Conservation (phyloP, 2,329 filamentous ascomycete species). For the Colletotrichum sansevieriae region DNA sequence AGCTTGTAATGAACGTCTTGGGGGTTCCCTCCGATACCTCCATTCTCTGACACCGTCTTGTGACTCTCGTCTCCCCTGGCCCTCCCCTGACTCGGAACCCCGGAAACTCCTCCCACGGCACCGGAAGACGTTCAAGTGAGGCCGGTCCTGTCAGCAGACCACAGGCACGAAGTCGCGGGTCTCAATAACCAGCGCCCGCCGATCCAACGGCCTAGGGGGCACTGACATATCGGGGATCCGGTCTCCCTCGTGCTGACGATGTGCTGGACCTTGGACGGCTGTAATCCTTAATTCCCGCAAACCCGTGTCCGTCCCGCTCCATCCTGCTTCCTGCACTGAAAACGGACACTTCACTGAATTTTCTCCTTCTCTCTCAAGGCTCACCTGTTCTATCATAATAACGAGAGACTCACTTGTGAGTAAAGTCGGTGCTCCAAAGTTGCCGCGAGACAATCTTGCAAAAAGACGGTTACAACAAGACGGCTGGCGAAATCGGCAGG, state of each 20-base stretch:
- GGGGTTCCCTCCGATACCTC: not conserved
- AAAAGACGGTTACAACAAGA: too few species aligned
- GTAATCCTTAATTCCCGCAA: slow-evolving; percentile 17
- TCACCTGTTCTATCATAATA: slow-evolving; percentile 10
- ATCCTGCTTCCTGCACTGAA: slow-evolving; percentile 1
- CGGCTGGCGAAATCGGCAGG: not conserved
- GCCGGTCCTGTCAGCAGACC: slow-evolving; percentile 26
- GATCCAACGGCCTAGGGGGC: slow-evolving; percentile 18
- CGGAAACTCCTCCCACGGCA: slow-evolving; percentile 29
- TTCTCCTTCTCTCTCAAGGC: not conserved
- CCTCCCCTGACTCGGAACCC: slow-evolving; percentile 36
- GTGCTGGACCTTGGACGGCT: slow-evolving; percentile 1
- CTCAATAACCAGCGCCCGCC: slow-evolving; percentile 9
- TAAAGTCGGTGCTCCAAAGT: too few species aligned
- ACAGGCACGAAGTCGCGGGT: slow-evolving; percentile 11
- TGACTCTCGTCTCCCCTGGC: slow-evolving; percentile 15
- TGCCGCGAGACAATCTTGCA: too few species aligned
- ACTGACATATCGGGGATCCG: slow-evolving; percentile 1
- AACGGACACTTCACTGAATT: not conserved
- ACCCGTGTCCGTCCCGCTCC: not conserved
- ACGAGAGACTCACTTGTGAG: slow-evolving; percentile 17
- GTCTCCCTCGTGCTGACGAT: not conserved
- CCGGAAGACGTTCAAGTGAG: slow-evolving; percentile 39
- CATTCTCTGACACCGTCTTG: slow-evolving; percentile 24
- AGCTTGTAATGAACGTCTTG: not conserved